Evolutionary conservation across 192 early-diverging fungal genomes (phyloP).

Genomic region (Lobosporangium transversale): DNA sequence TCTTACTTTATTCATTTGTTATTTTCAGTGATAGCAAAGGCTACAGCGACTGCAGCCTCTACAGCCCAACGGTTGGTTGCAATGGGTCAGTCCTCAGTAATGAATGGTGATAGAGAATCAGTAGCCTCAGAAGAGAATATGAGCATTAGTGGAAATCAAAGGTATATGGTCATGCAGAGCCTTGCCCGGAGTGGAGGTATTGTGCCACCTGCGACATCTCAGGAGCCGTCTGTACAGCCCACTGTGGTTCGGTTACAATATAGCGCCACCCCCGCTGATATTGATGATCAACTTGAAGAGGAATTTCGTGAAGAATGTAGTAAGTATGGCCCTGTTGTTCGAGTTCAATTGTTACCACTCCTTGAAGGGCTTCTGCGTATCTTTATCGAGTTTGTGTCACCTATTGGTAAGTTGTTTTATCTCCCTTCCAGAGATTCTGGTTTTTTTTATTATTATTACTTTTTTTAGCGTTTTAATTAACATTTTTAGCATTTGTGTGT

Average conservation of each 20-base stretch:
- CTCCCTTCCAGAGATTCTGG: too few species aligned
- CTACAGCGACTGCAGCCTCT: slow-evolving; percentile 58
- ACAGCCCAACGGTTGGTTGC: slow-evolving; percentile 58
- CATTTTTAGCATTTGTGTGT: slow-evolving; percentile 5
- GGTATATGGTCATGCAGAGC: slow-evolving; percentile 80
- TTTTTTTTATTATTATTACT: too few species aligned
- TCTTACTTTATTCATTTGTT: background rate
- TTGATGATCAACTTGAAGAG: slow-evolving; percentile 83
- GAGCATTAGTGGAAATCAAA: slow-evolving; percentile 64
- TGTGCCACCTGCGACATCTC: slow-evolving; percentile 23
- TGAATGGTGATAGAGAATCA: slow-evolving; percentile 52
- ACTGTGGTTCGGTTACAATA: slow-evolving; percentile 76
- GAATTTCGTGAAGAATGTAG: slow-evolving; percentile 86
- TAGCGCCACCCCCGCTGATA: slow-evolving; percentile 73
- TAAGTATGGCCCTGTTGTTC: slow-evolving; percentile 80
- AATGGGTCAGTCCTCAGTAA: slow-evolving; percentile 46
- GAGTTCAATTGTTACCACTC: slow-evolving; percentile 42
- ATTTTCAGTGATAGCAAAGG: slow-evolving; percentile 48
- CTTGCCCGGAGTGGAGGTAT: slow-evolving; percentile 54
- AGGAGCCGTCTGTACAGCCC: slow-evolving; percentile 32
- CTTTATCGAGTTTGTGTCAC: slow-evolving; percentile 76
- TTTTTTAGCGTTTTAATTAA: too few species aligned
- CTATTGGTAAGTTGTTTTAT: slow-evolving; percentile 50
- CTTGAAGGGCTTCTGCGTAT: slow-evolving; percentile 72
- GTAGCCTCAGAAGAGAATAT: slow-evolving; percentile 66